phyloP scores from a whole-genome alignment of 345 rosid species.

The Eucalyptus coolabah region DNA sequence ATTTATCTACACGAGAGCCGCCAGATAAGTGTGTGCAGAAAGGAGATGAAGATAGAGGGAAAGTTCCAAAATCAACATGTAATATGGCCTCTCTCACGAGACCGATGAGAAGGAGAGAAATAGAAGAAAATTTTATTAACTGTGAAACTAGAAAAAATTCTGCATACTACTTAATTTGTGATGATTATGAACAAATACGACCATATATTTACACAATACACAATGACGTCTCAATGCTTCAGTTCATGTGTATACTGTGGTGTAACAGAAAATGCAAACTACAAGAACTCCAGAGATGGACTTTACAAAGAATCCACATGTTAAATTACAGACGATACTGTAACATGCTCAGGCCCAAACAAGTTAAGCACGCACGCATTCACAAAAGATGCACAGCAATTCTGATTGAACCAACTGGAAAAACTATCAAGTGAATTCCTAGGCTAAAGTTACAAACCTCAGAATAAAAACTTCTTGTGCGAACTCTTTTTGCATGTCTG shows the following conservation, averaged over 20 bases:
- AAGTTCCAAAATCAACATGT: background rate
- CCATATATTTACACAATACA: background rate
- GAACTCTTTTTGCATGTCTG: slow-evolving; percentile 84
- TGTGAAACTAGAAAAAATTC: background rate
- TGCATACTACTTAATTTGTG: background rate
- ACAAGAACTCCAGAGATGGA: background rate
- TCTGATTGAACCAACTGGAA: background rate
- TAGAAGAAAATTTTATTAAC: background rate
- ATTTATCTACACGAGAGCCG: background rate
- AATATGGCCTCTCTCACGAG: background rate
- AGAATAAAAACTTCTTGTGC: slow-evolving; percentile 94
- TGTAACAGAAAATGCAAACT: background rate
- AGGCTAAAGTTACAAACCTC: slow-evolving; percentile 41
- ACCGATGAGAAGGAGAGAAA: background rate
- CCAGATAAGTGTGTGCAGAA: background rate
- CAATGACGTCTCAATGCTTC: background rate
- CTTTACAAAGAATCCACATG: background rate
- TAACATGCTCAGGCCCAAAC: background rate
- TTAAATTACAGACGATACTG: background rate
- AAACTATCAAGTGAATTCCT: background rate
- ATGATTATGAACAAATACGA: background rate
- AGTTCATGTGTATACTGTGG: background rate
- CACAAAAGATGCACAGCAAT: background rate
- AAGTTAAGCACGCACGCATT: background rate
- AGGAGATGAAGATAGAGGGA: background rate